phyloP scores from a whole-genome alignment of 768 basidiomycete species.

The Hemileccinum impolitum region DNA sequence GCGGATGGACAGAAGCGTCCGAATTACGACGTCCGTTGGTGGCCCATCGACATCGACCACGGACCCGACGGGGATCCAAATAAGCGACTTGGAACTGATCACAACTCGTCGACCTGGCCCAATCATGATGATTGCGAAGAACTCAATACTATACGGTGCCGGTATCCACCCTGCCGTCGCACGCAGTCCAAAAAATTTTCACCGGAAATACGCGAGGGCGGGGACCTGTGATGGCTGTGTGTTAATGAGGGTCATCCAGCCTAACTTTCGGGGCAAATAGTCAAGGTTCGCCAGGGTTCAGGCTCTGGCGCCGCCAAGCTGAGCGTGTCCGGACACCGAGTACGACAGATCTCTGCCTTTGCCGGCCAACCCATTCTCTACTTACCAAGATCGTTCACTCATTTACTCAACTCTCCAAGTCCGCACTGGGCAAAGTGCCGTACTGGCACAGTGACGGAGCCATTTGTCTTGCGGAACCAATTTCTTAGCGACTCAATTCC shows the following conservation, averaged over 20 bases:
- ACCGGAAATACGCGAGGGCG: constrained; percentile 37
- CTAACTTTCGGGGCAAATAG: constrained; percentile 34
- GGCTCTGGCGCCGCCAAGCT: constrained; percentile 28
- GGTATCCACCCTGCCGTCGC: constrained; percentile 20
- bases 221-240: constrained; percentile 39
- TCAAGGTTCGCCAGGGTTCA: constrained; percentile 31
- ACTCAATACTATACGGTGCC: constrained; percentile 13
- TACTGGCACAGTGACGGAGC: constrained; percentile 27
- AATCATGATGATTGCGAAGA: background rate
- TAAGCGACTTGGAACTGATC: background rate
- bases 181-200: constrained; percentile 30
- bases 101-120: background rate
- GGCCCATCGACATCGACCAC: background rate
- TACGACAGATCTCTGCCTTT: constrained; percentile 14
- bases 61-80: background rate
- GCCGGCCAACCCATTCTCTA: constrained; percentile 11
- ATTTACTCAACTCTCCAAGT: constrained; percentile 25
- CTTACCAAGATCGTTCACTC: constrained; percentile 23
- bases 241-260: constrained; percentile 31
- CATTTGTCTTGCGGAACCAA: constrained; percentile 36
- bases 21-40: constrained; percentile 16
- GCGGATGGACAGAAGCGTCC: constrained; percentile 12
- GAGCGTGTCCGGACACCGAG: constrained; percentile 22
- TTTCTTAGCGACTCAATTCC: constrained; percentile 36
- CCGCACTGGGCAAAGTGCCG: constrained; percentile 27